Conservation (phyloP, 371 early-diverging fungal genomes). For the Lichtheimia hyalospora region DNA sequence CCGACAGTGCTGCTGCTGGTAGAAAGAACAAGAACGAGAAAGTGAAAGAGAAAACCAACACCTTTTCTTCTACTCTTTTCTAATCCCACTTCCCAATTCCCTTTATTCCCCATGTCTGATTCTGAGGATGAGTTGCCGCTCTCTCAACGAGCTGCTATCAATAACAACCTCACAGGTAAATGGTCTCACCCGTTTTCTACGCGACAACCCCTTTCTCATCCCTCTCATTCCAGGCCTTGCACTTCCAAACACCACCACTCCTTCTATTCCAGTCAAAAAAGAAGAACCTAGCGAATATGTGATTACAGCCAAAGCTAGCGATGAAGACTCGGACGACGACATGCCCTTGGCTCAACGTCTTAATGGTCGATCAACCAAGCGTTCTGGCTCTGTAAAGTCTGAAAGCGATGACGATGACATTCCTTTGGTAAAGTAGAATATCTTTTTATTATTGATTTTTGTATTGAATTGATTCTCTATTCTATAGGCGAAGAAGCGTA, state of each 20-base stretch:
- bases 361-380: conserved; percentile 4
- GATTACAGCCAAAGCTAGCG: conserved; percentile 4
- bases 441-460: neutral
- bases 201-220: neutral
- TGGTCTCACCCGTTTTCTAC: too few relatives aligned
- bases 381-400: conserved; percentile 1
- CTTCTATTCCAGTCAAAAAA: neutral
- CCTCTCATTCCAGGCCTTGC: neutral
- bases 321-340: conserved; percentile 16
- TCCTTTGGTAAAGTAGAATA: conserved; percentile 15
- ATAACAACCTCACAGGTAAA: conserved; percentile 1
- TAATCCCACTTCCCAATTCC: conserved; percentile 1
- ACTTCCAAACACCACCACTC: neutral
- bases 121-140: conserved; percentile 27
- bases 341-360: conserved; percentile 16
- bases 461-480: neutral
- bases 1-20: too few relatives aligned
- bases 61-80: neutral
- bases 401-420: conserved; percentile 14
- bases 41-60: neutral
- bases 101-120: conserved; percentile 9
- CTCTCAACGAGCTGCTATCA: conserved; percentile 6
- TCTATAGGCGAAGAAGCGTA: conserved; percentile 9
- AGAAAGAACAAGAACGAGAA: too few relatives aligned
- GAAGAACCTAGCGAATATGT: neutral